phyloP scores from a whole-genome alignment of 192 early-diverging fungal species.

The Paraglomus occultum region DNA sequence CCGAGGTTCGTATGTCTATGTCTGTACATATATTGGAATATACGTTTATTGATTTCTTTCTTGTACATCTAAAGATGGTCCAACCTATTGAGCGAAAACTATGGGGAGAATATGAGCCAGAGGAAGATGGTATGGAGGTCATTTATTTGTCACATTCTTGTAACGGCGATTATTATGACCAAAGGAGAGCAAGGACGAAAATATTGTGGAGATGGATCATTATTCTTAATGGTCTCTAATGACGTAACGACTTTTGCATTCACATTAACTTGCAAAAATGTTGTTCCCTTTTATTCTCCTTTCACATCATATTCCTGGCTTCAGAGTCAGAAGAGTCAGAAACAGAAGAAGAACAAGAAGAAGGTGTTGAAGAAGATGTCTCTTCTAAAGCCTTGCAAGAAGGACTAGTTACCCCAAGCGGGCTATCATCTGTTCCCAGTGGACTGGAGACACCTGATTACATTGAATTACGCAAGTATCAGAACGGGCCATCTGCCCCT shows the following conservation, averaged over 20 bases:
- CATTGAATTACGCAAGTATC: constrained; percentile 86
- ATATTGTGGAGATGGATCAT: no score
- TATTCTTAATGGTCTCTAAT: background rate
- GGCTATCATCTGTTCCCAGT: constrained; percentile 67
- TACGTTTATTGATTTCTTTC: background rate
- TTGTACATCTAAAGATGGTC: constrained; percentile 36
- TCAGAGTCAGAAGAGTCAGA: constrained; percentile 72
- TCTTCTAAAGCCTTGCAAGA: constrained; percentile 47
- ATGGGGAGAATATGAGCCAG: constrained; percentile 90
- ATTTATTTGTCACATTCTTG: background rate
- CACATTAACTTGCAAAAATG: constrained; percentile 34
- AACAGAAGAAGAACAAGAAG: constrained; percentile 63
- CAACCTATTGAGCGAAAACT: constrained; percentile 69
- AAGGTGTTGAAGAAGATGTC: constrained; percentile 52
- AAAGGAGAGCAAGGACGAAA: no score
- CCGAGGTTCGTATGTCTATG: constrained; percentile 44
- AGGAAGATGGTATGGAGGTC: constrained; percentile 59
- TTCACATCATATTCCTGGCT: constrained; percentile 31
- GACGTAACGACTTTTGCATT: constrained; percentile 7
- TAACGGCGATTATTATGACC: no score
- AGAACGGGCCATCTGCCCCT: constrained; percentile 18
- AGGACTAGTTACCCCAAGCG: constrained; percentile 85
- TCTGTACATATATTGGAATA: no score
- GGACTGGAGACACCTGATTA: constrained; percentile 82
- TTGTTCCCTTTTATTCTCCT: background rate